Percentiles rank a stretch among this genome's conserved stretches.
phyloP scores from a whole-genome alignment of 2,329 filamentous ascomycete genomes.

The Xylaria arbuscula region DNA sequence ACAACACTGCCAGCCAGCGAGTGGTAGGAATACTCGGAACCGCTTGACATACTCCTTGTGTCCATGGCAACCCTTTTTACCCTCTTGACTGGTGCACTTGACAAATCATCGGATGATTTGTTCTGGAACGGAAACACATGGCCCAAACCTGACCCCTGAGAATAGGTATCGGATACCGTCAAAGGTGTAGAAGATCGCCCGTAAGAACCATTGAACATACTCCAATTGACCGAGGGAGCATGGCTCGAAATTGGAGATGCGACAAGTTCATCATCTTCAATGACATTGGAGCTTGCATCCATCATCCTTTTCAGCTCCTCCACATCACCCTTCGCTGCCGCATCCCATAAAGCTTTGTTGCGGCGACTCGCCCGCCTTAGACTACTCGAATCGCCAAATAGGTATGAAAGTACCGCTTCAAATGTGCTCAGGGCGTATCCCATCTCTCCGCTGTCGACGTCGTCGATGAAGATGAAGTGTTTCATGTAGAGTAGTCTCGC shows the following conservation, averaged over 20 bases:
- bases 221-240: conserved; percentile 61
- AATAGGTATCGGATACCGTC: conserved; percentile 62
- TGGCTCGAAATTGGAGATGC: conserved; percentile 56
- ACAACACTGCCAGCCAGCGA: conserved; percentile 83
- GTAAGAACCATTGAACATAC: conserved; percentile 58
- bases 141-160: conserved; percentile 69
- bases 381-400: conserved; percentile 82
- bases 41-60: conserved; percentile 85
- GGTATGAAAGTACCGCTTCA: conserved; percentile 90
- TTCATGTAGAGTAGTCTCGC: conserved; percentile 94
- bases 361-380: conserved; percentile 85
- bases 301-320: conserved; percentile 81
- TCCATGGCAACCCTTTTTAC: conserved; percentile 90
- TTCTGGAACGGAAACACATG: conserved; percentile 94
- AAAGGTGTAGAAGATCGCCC: conserved; percentile 57
- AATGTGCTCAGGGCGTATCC: conserved; percentile 96
- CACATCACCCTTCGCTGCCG: conserved; percentile 80
- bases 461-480: conserved; percentile 97
- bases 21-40: conserved; percentile 83
- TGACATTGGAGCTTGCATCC: conserved; percentile 71
- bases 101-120: conserved; percentile 57
- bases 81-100: conserved; percentile 59
- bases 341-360: conserved; percentile 90
- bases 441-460: conserved; percentile 95
- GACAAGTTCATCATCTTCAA: conserved; percentile 54